Base-by-base conservation (phyloP, 305 asterid species). In the Fraxinus paxiana region DNA sequence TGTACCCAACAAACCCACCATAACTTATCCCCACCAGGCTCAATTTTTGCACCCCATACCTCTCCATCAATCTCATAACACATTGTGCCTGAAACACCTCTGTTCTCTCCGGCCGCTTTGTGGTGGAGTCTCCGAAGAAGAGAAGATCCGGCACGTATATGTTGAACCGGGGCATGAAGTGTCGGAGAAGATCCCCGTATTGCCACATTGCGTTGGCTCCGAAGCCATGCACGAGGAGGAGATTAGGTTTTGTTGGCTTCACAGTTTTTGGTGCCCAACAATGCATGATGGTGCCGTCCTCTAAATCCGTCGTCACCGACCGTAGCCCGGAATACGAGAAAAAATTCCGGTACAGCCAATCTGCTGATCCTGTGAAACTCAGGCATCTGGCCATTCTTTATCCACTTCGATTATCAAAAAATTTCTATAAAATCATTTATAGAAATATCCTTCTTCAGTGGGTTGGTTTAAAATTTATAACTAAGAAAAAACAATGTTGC, bases 141-240 rank as follows among this genome's bases (percentile, higher is more conserved):
- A 94, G 88, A 34, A 94, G 90, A 63, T 94, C 98, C 17, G 98
- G 98, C 6, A 94, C 97, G 88, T 94, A 94, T 76, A 93, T 84
- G 86, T 95, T 95, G 92, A 87, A 95, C 7, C 89, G 89, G 70
- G 97, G 91, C 88, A 88, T 83, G 80, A 95, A 88, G 87, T 90
- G 93, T 80, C 92, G 86, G 82, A 95, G 92, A 46, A 92, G 75
- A 1, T 92, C 97, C 10, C 97, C 94, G 90, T 92, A 95, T 85
- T 95, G 98, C 98, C 98, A 93, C 98, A 93, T 93, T 10, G 98
- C 98, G 71, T 95, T 93, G 84, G 98, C 98, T 26, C 98, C 98
- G 82, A 95, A 93, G 3, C 98, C 98, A 82, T 95, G 98, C 6
- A 95, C 84, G 80, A 95, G 81, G 17, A 93, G 33, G n/a, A 95